Conservation (phyloP, 2,329 filamentous ascomycete species). For the Neoscytalidium dimidiatum region DNA sequence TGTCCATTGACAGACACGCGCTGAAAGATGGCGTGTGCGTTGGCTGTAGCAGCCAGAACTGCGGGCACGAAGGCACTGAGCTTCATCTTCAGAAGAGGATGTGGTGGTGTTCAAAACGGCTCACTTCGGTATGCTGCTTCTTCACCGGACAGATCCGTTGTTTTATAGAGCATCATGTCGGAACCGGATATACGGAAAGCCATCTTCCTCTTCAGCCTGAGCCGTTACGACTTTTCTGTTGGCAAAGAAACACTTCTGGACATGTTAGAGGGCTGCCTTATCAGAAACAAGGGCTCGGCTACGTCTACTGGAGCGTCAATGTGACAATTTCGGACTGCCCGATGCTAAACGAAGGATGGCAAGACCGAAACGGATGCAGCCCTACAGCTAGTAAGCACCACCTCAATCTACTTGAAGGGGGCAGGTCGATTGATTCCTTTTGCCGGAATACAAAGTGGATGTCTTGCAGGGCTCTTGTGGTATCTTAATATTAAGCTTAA, state of each 20-base stretch:
- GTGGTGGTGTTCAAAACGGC: too few relatives aligned
- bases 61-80: constrained; percentile 22
- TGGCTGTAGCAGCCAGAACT: constrained; percentile 31
- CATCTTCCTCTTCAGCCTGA: not conserved
- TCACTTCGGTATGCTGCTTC: not conserved
- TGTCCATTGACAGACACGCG: constrained; percentile 51
- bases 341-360: not conserved
- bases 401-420: not conserved
- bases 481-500: constrained; percentile 18
- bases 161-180: not conserved
- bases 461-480: not conserved
- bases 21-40: constrained; percentile 49
- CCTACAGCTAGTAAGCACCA: not conserved
- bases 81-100: constrained; percentile 22
- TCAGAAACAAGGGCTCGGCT: not conserved
- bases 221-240: not conserved
- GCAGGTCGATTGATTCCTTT: not conserved
- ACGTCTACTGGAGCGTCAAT: not conserved
- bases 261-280: not conserved
- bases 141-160: too few relatives aligned
- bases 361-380: not conserved
- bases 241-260: not conserved
- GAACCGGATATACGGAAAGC: not conserved
- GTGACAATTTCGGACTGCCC: not conserved
- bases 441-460: not conserved